Evolutionary conservation across 441 rosid species (phyloP).

Genomic region (Adansonia rubrostipa): DNA sequence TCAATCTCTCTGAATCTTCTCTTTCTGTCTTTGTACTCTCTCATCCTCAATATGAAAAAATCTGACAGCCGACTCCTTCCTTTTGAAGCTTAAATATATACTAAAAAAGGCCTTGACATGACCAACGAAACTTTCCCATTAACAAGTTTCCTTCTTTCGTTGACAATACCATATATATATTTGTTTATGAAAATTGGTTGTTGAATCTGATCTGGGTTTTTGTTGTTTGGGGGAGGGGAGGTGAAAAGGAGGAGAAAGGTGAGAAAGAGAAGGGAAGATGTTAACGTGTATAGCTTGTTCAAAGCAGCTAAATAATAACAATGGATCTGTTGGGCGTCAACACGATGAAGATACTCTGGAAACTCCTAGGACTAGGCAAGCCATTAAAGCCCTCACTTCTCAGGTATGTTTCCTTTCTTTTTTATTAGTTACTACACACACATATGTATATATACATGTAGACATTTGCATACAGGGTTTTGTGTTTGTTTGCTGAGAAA

Average conservation of each 20-base stretch:
- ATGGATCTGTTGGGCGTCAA: constrained; percentile 59
- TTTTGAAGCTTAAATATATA: not conserved
- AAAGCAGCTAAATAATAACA: constrained; percentile 53
- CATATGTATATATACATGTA: not conserved
- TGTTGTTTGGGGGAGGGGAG: too few species aligned
- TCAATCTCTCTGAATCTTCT: not conserved
- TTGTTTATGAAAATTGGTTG: constrained; percentile 19
- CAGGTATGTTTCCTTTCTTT: constrained; percentile 46
- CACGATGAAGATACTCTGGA: constrained; percentile 48
- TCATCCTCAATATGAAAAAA: not conserved
- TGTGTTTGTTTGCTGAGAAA: constrained; percentile 18
- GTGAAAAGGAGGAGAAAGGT: too few species aligned
- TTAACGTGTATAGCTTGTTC: constrained; percentile 84
- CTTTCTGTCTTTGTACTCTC: not conserved
- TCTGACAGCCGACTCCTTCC: not conserved
- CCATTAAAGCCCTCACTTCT: constrained; percentile 67
- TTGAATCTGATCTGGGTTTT: constrained; percentile 40
- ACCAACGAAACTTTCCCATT: not conserved
- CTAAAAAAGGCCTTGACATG: not conserved
- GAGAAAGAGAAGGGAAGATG: constrained; percentile 43
- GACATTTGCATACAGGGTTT: not conserved
- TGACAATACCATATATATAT: not conserved
- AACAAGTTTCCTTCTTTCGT: not conserved
- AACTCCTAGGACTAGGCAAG: constrained; percentile 75
- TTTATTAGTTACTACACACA: not conserved